Evolutionary conservation across 202 grass and related monocot species (phyloP).

Genomic region (Thinopyrum obtusiflorum): DNA sequence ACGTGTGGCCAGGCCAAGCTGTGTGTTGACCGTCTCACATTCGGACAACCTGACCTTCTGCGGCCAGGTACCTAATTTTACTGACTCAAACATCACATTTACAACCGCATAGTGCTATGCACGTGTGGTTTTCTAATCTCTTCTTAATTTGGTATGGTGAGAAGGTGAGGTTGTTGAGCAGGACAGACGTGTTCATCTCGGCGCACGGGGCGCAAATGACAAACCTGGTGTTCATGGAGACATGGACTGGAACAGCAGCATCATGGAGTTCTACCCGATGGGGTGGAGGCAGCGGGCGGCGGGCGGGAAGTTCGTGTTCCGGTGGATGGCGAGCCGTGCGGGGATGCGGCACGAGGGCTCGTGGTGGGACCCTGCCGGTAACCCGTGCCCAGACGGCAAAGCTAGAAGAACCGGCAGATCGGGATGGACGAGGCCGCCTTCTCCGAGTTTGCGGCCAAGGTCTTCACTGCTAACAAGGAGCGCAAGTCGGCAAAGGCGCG

Average conservation of each 20-base stretch:
- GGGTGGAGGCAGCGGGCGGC: no score
- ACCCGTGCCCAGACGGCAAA: slow-evolving; percentile 19
- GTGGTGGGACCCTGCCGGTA: slow-evolving; percentile 50
- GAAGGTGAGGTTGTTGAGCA: slow-evolving; percentile 55
- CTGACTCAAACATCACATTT: no score
- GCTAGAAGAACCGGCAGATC: slow-evolving; percentile 47
- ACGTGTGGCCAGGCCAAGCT: slow-evolving; percentile 13
- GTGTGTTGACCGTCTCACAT: slow-evolving; percentile 32
- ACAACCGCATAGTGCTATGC: not conserved
- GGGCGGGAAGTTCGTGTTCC: slow-evolving; percentile 60
- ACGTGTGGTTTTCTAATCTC: not conserved
- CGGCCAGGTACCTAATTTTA: slow-evolving; percentile 32
- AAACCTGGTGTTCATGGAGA: no score
- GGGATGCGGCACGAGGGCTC: slow-evolving; percentile 66
- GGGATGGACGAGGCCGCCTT: slow-evolving; percentile 54
- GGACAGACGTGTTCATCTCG: no score
- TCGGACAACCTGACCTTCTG: slow-evolving; percentile 59
- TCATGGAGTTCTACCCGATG: no score
- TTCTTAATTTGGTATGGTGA: not conserved
- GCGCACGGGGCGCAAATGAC: no score
- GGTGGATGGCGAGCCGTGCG: slow-evolving; percentile 42
- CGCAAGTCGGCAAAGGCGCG: slow-evolving; percentile 14
- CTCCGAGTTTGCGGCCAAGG: slow-evolving; percentile 42
- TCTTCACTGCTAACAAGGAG: slow-evolving; percentile 44
- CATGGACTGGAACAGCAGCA: no score